phyloP scores from a whole-genome alignment of 257 asterid genomes.

The Solanum sejunctum region DNA sequence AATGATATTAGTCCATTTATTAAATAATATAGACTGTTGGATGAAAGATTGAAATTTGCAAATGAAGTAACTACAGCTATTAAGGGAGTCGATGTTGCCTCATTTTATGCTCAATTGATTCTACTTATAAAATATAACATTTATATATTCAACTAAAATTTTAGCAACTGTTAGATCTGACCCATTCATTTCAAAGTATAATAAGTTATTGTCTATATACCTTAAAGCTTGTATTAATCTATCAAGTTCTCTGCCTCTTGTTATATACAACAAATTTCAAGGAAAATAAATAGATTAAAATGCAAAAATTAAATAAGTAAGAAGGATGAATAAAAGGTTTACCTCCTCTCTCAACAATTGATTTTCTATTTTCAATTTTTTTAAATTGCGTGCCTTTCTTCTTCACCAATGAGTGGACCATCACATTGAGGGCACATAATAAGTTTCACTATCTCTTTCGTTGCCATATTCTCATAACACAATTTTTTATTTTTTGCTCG shows the following conservation, averaged over 20 bases:
- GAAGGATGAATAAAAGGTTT: background rate
- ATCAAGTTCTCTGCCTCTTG: background rate
- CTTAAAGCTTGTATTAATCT: background rate
- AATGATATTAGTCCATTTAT: too few relatives aligned
- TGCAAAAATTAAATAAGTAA: background rate
- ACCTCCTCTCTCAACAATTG: background rate
- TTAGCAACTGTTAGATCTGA: too few relatives aligned
- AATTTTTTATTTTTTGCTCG: constrained; percentile 39
- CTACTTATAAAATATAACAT: too few relatives aligned
- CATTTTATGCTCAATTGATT: too few relatives aligned
- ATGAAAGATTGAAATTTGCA: too few relatives aligned
- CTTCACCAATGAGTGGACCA: constrained; percentile 22
- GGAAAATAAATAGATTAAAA: background rate
- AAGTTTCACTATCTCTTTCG: constrained; percentile 32
- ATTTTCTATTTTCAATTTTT: background rate
- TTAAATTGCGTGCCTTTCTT: constrained; percentile 8
- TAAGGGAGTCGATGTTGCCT: background rate
- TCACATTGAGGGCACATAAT: constrained; percentile 24
- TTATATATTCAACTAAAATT: too few relatives aligned
- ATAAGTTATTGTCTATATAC: background rate
- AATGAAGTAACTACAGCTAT: too few relatives aligned
- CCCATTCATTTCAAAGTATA: background rate
- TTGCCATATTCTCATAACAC: constrained; percentile 33
- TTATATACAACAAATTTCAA: background rate
- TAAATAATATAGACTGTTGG: too few relatives aligned